phyloP scores from a whole-genome alignment of 305 asterid genomes.

The Solanum hybrid region DNA sequence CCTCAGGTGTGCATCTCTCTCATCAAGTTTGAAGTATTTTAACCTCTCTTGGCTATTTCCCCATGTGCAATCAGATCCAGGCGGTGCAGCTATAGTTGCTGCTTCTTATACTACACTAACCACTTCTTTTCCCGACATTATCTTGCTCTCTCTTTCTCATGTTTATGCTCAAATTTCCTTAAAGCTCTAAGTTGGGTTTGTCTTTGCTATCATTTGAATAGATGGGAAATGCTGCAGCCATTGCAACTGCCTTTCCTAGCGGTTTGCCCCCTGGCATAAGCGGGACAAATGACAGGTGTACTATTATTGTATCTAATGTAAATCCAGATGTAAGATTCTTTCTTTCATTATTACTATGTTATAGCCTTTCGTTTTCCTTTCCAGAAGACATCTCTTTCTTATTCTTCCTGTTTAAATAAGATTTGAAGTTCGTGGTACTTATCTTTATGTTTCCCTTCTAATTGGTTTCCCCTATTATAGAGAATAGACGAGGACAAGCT shows the following conservation, averaged over 20 bases:
- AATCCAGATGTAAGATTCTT: constrained; percentile 62
- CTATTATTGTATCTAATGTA: constrained; percentile 75
- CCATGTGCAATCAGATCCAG: neutral
- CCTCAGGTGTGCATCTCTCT: constrained; percentile 59
- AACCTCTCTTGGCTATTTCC: neutral
- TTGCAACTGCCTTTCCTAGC: constrained; percentile 91
- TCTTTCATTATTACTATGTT: neutral
- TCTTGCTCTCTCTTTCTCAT: neutral
- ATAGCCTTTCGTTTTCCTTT: neutral
- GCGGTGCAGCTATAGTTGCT: neutral
- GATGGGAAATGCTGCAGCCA: constrained; percentile 88
- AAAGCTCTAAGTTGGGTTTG: neutral
- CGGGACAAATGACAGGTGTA: constrained; percentile 88
- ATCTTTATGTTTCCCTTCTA: neutral
- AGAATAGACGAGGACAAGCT: constrained; percentile 83
- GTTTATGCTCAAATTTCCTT: neutral
- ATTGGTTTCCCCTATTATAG: constrained; percentile 38
- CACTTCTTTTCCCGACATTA: neutral
- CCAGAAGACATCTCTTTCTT: neutral
- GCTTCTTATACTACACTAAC: neutral
- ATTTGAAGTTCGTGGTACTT: neutral
- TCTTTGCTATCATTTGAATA: constrained; percentile 16
- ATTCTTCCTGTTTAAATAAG: neutral
- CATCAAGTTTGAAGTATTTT: constrained; percentile 7
- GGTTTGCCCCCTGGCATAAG: constrained; percentile 85